A percentile compares a stretch with the other conserved stretches of the same genome.
phyloP scores from a whole-genome alignment of 768 basidiomycete species.

The Suillus tomentosus region DNA sequence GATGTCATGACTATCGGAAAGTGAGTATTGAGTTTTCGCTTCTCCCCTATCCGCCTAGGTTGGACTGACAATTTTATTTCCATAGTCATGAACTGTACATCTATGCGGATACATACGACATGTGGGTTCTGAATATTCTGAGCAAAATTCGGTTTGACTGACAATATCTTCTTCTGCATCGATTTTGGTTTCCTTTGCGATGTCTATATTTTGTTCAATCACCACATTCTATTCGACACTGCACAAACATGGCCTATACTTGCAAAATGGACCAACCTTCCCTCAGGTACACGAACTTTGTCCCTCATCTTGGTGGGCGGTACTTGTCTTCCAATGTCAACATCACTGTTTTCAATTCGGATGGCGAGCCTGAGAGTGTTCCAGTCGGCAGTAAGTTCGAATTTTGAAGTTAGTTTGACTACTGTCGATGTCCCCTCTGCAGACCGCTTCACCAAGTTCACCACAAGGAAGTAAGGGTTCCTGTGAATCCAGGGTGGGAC shows the following conservation, averaged over 20 bases:
- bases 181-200: not conserved
- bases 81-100: constrained; percentile 80
- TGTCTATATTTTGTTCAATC: not conserved
- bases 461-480: constrained; percentile 62
- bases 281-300: constrained; percentile 63
- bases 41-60: not conserved
- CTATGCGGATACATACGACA: constrained; percentile 66
- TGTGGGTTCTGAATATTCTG: constrained; percentile 38
- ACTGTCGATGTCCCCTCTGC: constrained; percentile 32
- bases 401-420: not conserved
- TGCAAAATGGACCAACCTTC: not conserved
- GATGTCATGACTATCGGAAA: constrained; percentile 87
- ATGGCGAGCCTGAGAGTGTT: constrained; percentile 38
- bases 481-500: not conserved
- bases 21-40: constrained; percentile 38
- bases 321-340: constrained; percentile 88
- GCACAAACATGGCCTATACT: not conserved
- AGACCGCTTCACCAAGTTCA: constrained; percentile 73
- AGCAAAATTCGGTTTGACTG: not conserved
- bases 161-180: not conserved
- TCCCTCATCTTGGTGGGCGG: constrained; percentile 62
- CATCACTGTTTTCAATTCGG: constrained; percentile 62
- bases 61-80: constrained; percentile 6
- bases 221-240: not conserved
- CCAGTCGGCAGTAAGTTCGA: constrained; percentile 45